These are phyloP conservation scores for Schwanniomyces sp. DNA, from an alignment of 805 yeast species.

Conservation along the genomic window DNA sequence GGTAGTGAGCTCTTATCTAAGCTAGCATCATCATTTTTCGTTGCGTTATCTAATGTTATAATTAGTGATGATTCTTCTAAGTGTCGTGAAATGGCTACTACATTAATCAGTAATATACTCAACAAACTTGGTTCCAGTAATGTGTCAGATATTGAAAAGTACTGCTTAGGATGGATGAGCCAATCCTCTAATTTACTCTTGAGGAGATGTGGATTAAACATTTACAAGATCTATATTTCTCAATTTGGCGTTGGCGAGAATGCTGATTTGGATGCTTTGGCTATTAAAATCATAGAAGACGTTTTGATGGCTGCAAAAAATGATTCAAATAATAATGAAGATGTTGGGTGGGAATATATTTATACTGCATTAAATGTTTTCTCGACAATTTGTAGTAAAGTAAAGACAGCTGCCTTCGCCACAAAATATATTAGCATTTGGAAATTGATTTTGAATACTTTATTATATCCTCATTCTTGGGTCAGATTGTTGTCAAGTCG, in stretches of 20 bases:
- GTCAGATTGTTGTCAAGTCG: conserved; percentile 69
- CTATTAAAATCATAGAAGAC: conserved; percentile 18
- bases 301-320: conserved; percentile 31
- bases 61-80: conserved; percentile 74
- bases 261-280: conserved; percentile 40
- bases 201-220: conserved; percentile 70
- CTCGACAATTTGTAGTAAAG: conserved; percentile 38
- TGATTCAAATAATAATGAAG: conserved; percentile 33
- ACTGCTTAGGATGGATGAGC: conserved; percentile 60
- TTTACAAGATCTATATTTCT: conserved; percentile 60
- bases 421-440: conserved; percentile 42
- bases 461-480: conserved; percentile 91
- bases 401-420: conserved; percentile 28
- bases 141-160: conserved; percentile 40
- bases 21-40: conserved; percentile 74
- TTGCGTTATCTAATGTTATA: conserved; percentile 74
- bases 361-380: conserved; percentile 64
- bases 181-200: conserved; percentile 53
- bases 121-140: conserved; percentile 41
- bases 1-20: conserved; percentile 57
- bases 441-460: conserved; percentile 49
- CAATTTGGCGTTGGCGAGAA: conserved; percentile 45
- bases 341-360: conserved; percentile 73
- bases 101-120: conserved; percentile 57
- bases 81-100: conserved; percentile 82